These are phyloP conservation scores for Dipodascus geniculatus DNA, from an alignment of 805 yeast species.

Conservation along the genomic window DNA sequence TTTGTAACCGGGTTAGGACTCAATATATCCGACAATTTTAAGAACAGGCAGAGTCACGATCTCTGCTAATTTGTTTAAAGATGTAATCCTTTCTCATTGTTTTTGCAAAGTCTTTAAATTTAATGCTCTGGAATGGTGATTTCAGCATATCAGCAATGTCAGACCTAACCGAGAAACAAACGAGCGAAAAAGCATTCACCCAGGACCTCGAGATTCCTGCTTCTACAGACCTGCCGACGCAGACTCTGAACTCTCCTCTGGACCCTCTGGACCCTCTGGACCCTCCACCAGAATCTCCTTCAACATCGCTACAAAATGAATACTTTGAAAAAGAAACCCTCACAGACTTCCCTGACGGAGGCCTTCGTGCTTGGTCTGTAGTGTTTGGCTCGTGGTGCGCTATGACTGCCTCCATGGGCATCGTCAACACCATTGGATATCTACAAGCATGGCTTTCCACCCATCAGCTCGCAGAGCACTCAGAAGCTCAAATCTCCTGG, in stretches of 20 bases:
- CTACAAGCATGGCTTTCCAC: slow-evolving; percentile 49
- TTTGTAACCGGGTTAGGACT: background rate
- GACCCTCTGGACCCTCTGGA: too few species aligned
- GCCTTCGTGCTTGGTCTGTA: slow-evolving; percentile 42
- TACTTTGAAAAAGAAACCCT: slow-evolving; percentile 11
- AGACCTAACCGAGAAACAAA: background rate
- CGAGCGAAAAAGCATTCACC: background rate
- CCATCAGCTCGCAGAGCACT: slow-evolving; percentile 36
- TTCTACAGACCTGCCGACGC: too few species aligned
- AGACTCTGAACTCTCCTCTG: too few species aligned
- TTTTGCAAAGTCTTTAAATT: background rate
- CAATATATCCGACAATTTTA: background rate
- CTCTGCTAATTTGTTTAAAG: background rate
- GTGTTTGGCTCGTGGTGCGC: slow-evolving; percentile 49
- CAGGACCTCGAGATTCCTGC: background rate
- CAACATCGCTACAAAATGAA: background rate
- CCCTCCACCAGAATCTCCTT: background rate
- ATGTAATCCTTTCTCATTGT: background rate
- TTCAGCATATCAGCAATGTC: background rate
- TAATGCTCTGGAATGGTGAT: background rate
- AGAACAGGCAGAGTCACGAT: background rate
- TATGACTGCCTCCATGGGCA: slow-evolving; percentile 46
- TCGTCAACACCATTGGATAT: slow-evolving; percentile 55
- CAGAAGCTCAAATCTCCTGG: slow-evolving; percentile 52
- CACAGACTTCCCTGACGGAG: slow-evolving; percentile 37